Evolutionary conservation across 768 basidiomycete species (phyloP), one percentile per base, ranked within the genome.

Genomic region (Russula sp.): DNA sequence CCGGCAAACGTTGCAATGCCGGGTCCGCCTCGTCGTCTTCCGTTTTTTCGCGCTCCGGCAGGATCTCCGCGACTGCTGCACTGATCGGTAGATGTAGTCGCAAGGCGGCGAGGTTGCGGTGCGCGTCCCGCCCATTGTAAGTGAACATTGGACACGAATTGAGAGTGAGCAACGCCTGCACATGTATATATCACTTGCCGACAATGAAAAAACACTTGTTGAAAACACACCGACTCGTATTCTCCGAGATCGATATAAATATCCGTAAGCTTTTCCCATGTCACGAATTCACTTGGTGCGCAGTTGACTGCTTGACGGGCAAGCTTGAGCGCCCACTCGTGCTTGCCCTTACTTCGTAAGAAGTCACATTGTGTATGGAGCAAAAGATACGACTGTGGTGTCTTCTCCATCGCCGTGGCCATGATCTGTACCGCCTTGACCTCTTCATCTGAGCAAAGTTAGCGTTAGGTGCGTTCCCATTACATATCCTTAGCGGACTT

Each of bases 131-230:
- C 49, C 97, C 96, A 71, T 97, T 97, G 77, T 91, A 98, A 8
- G 97, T 98, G 76, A 99, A 99, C 97, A 99, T 98, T 2, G 96
- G 95, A 77, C 97, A 98, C n/a, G 95, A 98, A 72, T 98, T 98
- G 54, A 98, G 84, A 1, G 96, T 97, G 47, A 98, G 79, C 14
- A 98, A 78, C 0, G 94, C 94, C 80, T 80, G 52, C 8, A 14
- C 13, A 34, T 32, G 27, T 48, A 55, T n/a, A 16, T 16, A 18
- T 63, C 47, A 63, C 20, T 45, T 20, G 16, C 9, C 22, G 10
- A 11, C 31, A 40, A 31, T 20, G 16, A 34, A 50, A 48, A 39
- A 11, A 1, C 11, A 22, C 11, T 11, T 10, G 11, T 35, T 16
- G 20, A 20, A 60, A 63, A 32, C 73, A 52, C 59, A 78, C 77